Evolutionary conservation across 345 rosid genomes (phyloP).

Genomic region (Conringia planisiliqua): DNA sequence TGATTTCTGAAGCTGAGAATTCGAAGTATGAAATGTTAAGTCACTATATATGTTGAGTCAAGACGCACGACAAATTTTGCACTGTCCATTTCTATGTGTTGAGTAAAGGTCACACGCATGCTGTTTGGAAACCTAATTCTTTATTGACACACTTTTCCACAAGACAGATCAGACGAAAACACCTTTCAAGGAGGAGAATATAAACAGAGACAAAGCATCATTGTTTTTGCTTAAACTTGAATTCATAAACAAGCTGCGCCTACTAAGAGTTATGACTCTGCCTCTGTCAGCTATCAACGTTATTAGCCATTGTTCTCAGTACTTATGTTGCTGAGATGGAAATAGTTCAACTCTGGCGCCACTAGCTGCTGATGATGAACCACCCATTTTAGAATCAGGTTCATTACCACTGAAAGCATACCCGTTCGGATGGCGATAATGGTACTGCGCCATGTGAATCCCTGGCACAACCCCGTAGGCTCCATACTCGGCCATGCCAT

Average conservation of each 20-base stretch:
- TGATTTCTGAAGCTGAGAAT: constrained; percentile 11
- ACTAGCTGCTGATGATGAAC: constrained; percentile 29
- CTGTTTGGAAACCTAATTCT: constrained; percentile 7
- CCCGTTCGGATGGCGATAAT: constrained; percentile 41
- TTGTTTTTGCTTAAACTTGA: constrained; percentile 9
- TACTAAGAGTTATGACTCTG: constrained; percentile 18
- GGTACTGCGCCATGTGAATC: constrained; percentile 43
- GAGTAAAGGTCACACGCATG: not conserved
- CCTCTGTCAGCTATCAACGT: constrained; percentile 16
- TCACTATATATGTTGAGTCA: constrained; percentile 15
- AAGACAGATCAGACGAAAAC: constrained; percentile 13
- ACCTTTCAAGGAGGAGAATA: constrained; percentile 5
- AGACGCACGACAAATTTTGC: not conserved
- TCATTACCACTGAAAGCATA: constrained; percentile 29
- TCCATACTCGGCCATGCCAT: constrained; percentile 40
- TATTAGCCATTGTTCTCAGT: constrained; percentile 25
- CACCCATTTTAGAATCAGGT: constrained; percentile 16
- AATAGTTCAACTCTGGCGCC: constrained; percentile 27
- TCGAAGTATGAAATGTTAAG: constrained; percentile 2
- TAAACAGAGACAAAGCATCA: constrained; percentile 13
- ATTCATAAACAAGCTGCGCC: constrained; percentile 5
- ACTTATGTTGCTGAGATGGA: constrained; percentile 29
- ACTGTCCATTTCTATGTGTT: not conserved
- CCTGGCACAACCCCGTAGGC: constrained; percentile 42
- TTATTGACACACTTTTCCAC: constrained; percentile 14